Base-by-base conservation (phyloP, 2,329 filamentous ascomycete genomes). In the Fusarium lateritium region DNA sequence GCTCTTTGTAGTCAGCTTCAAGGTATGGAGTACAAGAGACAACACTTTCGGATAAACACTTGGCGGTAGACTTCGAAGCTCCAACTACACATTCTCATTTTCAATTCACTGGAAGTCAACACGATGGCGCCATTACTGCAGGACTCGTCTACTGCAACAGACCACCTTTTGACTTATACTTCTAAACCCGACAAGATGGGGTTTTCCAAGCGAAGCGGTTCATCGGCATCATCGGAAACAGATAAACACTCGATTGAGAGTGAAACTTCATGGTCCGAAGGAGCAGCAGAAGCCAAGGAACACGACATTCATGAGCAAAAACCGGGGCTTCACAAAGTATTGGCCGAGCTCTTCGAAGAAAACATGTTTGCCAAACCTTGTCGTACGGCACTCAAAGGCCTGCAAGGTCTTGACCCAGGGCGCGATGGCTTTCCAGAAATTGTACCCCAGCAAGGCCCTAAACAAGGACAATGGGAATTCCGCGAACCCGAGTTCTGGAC, bases 401-500 rank as follows among this genome's bases (percentile, higher is more conserved):
- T 54, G 17, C 10, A 46, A 19, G 9, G 3, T 2, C 17, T 42
- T 15, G 13, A 38, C 17, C 44, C 38, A 17, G 19, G 14, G 5
- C 14, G 6, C 1, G 28, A 65, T 5, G 56, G 56, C 1, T 80
- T 76, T 34, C 79, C 79, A 2, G 78, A 81, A 54, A 74, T 63
- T 13, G 76, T 79, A 1, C 76, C 76, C 1, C 76, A 77, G 44
- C 49, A 60, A 4, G 78, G 79, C 2, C 39, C 53, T 1, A 50
- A 69, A 0, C 62, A 54, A 3, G 78, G 78, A 1, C 65, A 56
- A 15, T 80, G 78, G 56, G 46, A 67, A 10, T 49, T 75, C 22
- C 71, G 77, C 1, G 75, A 79, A 19, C 70, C 76, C 4, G 75
- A 79, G 3, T 82, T 82, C 40, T 82, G 80, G 80, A 82, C 80